A percentile compares a stretch with the other conserved stretches of the same genome.
Evolutionary conservation across 1,284 basidiomycete species (phyloP).

Genomic region (Neonothopanus nambi): DNA sequence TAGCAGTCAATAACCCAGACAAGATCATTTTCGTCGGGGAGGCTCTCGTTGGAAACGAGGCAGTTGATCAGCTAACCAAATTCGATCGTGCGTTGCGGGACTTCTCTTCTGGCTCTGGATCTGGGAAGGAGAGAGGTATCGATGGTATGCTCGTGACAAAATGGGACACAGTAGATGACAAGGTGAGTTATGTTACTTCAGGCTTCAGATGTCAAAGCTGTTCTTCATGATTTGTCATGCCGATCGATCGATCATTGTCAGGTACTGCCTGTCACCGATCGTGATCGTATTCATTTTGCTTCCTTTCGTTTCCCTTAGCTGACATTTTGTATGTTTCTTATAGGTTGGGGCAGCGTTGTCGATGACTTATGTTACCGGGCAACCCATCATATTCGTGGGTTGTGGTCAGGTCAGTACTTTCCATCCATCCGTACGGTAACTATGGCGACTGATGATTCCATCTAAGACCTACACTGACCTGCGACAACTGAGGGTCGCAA

Average conservation of each 20-base stretch:
- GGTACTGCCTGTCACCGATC: not conserved
- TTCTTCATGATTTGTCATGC: not conserved
- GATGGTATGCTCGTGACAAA: slow-evolving; percentile 97
- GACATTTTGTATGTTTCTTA: slow-evolving; percentile 20
- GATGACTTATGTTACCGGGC: slow-evolving; percentile 97
- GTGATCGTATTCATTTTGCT: not conserved
- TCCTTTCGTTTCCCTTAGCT: slow-evolving; percentile 5
- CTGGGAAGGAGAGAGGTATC: slow-evolving; percentile 80
- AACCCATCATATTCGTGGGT: slow-evolving; percentile 95
- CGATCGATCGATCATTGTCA: not conserved
- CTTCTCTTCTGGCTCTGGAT: slow-evolving; percentile 73
- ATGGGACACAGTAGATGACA: slow-evolving; percentile 96
- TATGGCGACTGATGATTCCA: slow-evolving; percentile 17
- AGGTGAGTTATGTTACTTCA: slow-evolving; percentile 53
- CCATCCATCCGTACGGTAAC: slow-evolving; percentile 8
- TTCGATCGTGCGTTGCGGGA: slow-evolving; percentile 91
- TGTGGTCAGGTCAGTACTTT: slow-evolving; percentile 81
- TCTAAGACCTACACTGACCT: slow-evolving; percentile 90
- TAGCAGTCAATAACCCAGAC: slow-evolving; percentile 89
- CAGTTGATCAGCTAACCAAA: slow-evolving; percentile 92
- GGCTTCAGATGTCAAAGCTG: not conserved
- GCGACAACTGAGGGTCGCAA: slow-evolving; percentile 84
- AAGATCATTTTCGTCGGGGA: slow-evolving; percentile 97
- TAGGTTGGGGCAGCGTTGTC: slow-evolving; percentile 94
- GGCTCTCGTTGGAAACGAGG: slow-evolving; percentile 94